A percentile compares a stretch with the other conserved stretches of the same genome.
Conservation (phyloP, 2,329 filamentous ascomycete species). For the Aspergillus ibericus region DNA sequence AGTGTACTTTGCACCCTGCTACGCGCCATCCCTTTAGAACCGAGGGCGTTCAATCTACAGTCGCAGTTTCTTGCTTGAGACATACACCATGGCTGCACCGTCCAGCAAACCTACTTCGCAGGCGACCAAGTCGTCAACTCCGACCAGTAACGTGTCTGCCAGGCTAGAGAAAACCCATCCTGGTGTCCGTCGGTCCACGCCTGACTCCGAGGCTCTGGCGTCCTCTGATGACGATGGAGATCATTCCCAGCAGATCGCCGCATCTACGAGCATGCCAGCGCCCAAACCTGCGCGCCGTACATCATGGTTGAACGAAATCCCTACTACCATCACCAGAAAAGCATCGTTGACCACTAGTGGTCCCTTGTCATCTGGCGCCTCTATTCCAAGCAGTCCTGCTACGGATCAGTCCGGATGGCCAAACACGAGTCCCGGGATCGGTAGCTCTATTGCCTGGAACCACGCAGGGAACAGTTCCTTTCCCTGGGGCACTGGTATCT, state of each 20-base stretch:
- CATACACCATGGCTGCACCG: constrained; percentile 43
- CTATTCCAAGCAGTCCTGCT: constrained; percentile 77
- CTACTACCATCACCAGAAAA: constrained; percentile 67
- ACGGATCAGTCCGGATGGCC: constrained; percentile 58
- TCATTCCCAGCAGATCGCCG: constrained; percentile 56
- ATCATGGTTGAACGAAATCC: constrained; percentile 86
- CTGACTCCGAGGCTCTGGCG: constrained; percentile 88
- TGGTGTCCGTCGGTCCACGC: constrained; percentile 74
- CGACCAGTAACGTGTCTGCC: constrained; percentile 62
- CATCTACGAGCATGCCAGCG: constrained; percentile 52
- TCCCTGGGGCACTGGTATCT: constrained; percentile 77
- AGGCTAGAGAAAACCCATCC: constrained; percentile 72
- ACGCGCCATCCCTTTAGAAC: background rate
- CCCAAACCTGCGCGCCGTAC: constrained; percentile 67
- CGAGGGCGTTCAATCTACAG: background rate
- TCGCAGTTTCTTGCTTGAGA: background rate
- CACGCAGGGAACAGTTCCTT: constrained; percentile 53
- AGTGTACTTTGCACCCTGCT: background rate
- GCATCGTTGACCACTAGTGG: constrained; percentile 69
- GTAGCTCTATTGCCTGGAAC: constrained; percentile 45
- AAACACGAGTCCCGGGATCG: constrained; percentile 38
- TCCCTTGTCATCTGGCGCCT: constrained; percentile 75
- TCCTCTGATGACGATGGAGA: constrained; percentile 93
- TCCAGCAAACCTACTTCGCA: constrained; percentile 26
- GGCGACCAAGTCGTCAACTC: constrained; percentile 38